Conservation (phyloP, 352 stramenopile species). For the Phytophthora brassicae region DNA sequence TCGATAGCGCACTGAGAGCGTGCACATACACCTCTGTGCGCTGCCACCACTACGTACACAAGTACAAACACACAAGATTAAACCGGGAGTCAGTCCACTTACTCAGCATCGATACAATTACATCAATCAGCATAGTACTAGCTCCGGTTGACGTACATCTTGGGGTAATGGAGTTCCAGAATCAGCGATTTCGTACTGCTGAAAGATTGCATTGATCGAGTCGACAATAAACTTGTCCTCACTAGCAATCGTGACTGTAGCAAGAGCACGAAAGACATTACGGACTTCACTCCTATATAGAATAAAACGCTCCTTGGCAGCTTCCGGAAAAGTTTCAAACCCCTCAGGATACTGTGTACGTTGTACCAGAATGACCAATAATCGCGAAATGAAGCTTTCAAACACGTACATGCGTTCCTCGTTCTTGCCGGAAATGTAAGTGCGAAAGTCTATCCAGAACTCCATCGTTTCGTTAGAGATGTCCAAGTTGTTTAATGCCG, state of each 20-base stretch:
- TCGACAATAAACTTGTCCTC: slow-evolving; percentile 83
- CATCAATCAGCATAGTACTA: no score
- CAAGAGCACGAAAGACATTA: slow-evolving; percentile 71
- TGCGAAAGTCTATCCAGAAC: slow-evolving; percentile 81
- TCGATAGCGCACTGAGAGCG: slow-evolving; percentile 76
- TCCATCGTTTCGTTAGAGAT: slow-evolving; percentile 82
- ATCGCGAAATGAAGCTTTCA: slow-evolving; percentile 68
- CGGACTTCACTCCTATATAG: slow-evolving; percentile 76
- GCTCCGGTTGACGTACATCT: slow-evolving; percentile 31
- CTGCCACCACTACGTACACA: slow-evolving; percentile 70
- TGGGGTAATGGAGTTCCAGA: slow-evolving; percentile 36
- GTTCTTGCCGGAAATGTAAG: slow-evolving; percentile 78
- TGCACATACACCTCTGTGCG: slow-evolving; percentile 84
- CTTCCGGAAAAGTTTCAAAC: slow-evolving; percentile 51
- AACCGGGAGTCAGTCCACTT: slow-evolving; percentile 11
- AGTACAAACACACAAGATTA: background rate
- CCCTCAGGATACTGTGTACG: slow-evolving; percentile 64
- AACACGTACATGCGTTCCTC: slow-evolving; percentile 69
- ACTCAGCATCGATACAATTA: background rate
- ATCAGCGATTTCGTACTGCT: slow-evolving; percentile 64
- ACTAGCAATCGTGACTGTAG: slow-evolving; percentile 63
- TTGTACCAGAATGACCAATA: slow-evolving; percentile 70
- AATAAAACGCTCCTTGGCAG: slow-evolving; percentile 63
- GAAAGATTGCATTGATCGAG: slow-evolving; percentile 70
- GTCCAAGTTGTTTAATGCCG: slow-evolving; percentile 57